Base-by-base conservation (phyloP, 140 eudicot species). In the Senecio squalidus region DNA sequence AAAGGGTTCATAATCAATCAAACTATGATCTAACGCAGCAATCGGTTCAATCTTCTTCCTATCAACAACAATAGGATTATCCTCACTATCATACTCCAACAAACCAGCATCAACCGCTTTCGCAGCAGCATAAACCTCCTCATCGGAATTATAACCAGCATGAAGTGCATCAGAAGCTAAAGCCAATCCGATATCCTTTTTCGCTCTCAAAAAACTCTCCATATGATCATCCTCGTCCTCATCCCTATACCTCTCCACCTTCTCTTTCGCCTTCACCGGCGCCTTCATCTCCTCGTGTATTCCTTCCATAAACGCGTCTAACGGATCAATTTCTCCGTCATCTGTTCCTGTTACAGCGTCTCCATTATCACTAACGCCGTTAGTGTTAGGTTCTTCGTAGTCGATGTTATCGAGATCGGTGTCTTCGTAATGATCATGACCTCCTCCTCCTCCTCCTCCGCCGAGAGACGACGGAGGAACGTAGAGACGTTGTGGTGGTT, bases 51-150 rank as follows among this genome's bases (percentile, higher is more conserved):
- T 86, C 78, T 73, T 91, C 94, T 68, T 91, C 89, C 59, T 86
- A 60, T 86, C 98, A 46, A 84, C 14, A 49, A 91, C 72, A 27
- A 91, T 45, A 21, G 95, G 94, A 77, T 86, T 91, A 77, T 91
- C 98, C 55, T 91, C 98, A 0, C 78, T 70, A 75, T 91, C 98
- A 75, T 91, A 91, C 70, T 91, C 98, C 15, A 91, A 1, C 89
- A 86, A 20, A 31, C 98, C 96, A 1, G 91, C 95, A 65, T 91
- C 95, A 34, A 91, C 92, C 2, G 98, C 96, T 75, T 91, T 91
- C 0, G 98, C 98, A 1, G 98, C 96, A 3, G 96, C 98, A 60
- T 91, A 91, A 27, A 91, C 98, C 92, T 91, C 96, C 78, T 91
- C 98, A 39, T 91, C 98, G 15, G 92, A 83, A 81, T 91, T 84